A percentile compares a stretch with the other conserved stretches of the same genome.
These are phyloP conservation scores for Pelargonium cotyledonis DNA, from an alignment of 441 rosid species.

Conservation along the genomic window DNA sequence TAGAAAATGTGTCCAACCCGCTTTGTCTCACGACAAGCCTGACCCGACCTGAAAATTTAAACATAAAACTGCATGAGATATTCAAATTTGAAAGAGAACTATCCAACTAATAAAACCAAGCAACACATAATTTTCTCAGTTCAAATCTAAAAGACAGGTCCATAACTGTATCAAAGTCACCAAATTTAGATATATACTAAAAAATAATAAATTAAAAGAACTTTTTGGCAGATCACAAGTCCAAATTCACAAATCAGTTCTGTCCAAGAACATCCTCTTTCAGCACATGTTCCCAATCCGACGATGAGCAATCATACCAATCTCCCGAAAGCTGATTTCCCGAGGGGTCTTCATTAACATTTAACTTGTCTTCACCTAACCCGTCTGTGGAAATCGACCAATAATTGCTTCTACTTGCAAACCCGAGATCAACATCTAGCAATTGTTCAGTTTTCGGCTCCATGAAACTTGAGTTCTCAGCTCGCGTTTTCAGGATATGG, in stretches of 20 bases:
- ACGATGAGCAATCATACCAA: conserved; percentile 35
- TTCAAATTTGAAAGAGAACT: too few species aligned
- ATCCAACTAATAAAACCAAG: too few species aligned
- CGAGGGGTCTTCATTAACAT: not conserved
- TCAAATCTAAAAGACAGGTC: too few species aligned
- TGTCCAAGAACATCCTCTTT: conserved; percentile 42
- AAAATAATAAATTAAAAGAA: too few species aligned
- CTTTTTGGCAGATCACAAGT: not conserved
- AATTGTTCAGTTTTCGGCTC: conserved; percentile 18
- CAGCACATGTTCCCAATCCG: conserved; percentile 71
- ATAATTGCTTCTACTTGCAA: conserved; percentile 20
- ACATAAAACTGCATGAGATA: too few species aligned
- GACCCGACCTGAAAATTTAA: too few species aligned
- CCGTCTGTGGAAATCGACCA: conserved; percentile 10
- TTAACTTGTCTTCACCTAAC: conserved; percentile 7
- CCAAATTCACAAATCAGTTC: conserved; percentile 21
- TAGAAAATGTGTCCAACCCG: too few species aligned
- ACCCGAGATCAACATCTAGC: conserved; percentile 21
- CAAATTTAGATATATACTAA: too few species aligned
- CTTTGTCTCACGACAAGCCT: too few species aligned
- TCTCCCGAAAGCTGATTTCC: conserved; percentile 20
- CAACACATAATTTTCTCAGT: too few species aligned
- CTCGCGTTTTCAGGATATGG: conserved; percentile 31
- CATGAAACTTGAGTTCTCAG: conserved; percentile 19
- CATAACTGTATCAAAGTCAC: too few species aligned